Base-by-base conservation (phyloP, 495 filamentous ascomycete genomes). In the Penicillium robsamsonii region DNA sequence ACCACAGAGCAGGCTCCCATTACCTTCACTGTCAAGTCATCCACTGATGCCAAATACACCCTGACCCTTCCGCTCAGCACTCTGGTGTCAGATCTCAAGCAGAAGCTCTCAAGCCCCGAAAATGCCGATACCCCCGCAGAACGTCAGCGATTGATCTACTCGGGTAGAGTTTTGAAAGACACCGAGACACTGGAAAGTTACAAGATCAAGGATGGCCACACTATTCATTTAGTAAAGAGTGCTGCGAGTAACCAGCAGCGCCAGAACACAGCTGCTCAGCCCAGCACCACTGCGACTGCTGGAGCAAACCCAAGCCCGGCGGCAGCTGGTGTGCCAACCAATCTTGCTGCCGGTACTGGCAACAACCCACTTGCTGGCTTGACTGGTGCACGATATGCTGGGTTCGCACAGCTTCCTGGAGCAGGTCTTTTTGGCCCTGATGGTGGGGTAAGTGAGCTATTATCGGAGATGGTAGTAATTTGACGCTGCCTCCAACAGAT, bases 201-300 rank as follows among this genome's bases (percentile, higher is more conserved):
- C 75, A 99, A 96, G 75, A 90, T 99, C 71, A 96, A 97, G 74
- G 83, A 90, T 53, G 88, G 90, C n/a, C 91, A 97, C 66, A 97
- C 94, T 9, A 84, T 97, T 56, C 95, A 99, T 71, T 79, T 99
- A 64, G 95, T 99, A 53, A 96, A 95, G 72, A 90, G 90, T 62
- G 95, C 95, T 30, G 87, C 87, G 24, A 97, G 93, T 79, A 97
- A 96, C 69, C 82, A 85, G 53, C 56, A 60, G 20, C 80, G 86
- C 17, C 82, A 87, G 55, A 82, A 81, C 47, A 79, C 84, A 13
- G 70, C 84, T 27, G 75, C 78, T 33, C 77, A 79, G 58, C 64
- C 70, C 52, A 66, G 70, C 29, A 66, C 82, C 12, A 65, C 81
- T 17, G 64, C 76, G 11, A 61, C 81, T 15, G 70, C 83, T 13